Conservation (phyloP, 164 flowering plant genomes). For the Buxus sempervirens region DNA sequence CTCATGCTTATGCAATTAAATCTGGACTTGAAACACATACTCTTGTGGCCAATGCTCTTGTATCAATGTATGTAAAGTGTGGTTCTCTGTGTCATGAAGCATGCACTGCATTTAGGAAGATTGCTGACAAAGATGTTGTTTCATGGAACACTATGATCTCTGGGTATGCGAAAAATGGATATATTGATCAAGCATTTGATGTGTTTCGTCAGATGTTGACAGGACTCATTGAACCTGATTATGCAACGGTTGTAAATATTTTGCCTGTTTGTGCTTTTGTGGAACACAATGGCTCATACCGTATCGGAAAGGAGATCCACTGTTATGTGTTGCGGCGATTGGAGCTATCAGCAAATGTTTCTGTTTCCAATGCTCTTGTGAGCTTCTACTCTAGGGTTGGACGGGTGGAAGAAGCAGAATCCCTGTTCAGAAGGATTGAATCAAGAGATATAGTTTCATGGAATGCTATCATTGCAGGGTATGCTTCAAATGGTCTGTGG, state of each 20-base stretch:
- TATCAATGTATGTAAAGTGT: constrained; percentile 75
- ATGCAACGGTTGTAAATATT: constrained; percentile 60
- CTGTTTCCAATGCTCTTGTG: constrained; percentile 59
- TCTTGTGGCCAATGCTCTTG: constrained; percentile 69
- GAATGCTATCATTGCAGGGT: constrained; percentile 80
- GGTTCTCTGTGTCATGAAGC: constrained; percentile 42
- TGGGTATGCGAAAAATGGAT: constrained; percentile 58
- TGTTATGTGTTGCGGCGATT: constrained; percentile 38
- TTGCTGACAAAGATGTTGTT: constrained; percentile 39
- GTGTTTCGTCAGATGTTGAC: constrained; percentile 48
- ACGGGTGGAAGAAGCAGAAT: constrained; percentile 42
- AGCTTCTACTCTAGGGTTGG: constrained; percentile 69
- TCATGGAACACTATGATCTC: too few species aligned
- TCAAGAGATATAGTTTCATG: constrained; percentile 72
- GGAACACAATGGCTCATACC: constrained; percentile 23
- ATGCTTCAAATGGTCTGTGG: constrained; percentile 44
- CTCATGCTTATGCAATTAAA: constrained; percentile 54
- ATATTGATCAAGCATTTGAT: constrained; percentile 36
- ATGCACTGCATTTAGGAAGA: constrained; percentile 36
- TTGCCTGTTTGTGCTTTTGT: constrained; percentile 57
- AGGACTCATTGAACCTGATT: constrained; percentile 44
- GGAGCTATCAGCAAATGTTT: constrained; percentile 38
- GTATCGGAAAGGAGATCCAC: constrained; percentile 58
- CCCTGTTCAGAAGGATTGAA: constrained; percentile 43
- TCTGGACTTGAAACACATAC: constrained; percentile 54